Evolutionary conservation across 768 basidiomycete species (phyloP), one percentile per base, ranked within the genome.

Genomic region (Pleurotus sapidus): DNA sequence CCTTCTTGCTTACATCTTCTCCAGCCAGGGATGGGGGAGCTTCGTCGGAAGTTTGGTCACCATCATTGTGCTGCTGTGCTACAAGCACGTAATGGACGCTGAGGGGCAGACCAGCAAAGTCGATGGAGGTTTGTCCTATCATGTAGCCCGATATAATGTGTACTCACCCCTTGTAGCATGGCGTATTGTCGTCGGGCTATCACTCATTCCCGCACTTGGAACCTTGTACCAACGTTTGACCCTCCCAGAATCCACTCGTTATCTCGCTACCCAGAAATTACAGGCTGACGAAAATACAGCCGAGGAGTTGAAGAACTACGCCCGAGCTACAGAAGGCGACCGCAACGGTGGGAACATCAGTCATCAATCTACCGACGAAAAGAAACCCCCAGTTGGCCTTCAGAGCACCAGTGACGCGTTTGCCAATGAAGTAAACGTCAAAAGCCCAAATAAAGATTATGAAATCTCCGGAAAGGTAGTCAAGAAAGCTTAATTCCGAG

Each of bases 21-120:
- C 87, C 1, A 87, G 85, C 67, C 86, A 91, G 68, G 90, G 89
- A 11, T 91, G 88, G 88, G 89, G 91, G 25, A 83, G 78, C 39
- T 77, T 92, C 57, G 64, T 83, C 39, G 90, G 87, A 5, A 77
- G 78, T 51, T 66, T 91, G 59, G 77, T 77, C 25, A 84, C 83
- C 4, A 80, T 91, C 65, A 74, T 91, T 61, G 82, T 88, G n/a
- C 74, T 91, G 27, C 73, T 78, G 2, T 79, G 77, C 42, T 91
- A 89, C 72, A 84, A 83, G 63, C 68, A 74, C 58, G 78, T 79
- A 8, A 89, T 91, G 79, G 77, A 88, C 43, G 79, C 70, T 39
- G 70, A 82, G 56, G 77, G 78, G 5, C 70, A 88, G 65, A 81
- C 77, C 2, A 79, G 77, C 58, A 87, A 87, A 65, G 84, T 89